Conservation (phyloP, 257 asterid species). For the Coffea eugenioides region DNA sequence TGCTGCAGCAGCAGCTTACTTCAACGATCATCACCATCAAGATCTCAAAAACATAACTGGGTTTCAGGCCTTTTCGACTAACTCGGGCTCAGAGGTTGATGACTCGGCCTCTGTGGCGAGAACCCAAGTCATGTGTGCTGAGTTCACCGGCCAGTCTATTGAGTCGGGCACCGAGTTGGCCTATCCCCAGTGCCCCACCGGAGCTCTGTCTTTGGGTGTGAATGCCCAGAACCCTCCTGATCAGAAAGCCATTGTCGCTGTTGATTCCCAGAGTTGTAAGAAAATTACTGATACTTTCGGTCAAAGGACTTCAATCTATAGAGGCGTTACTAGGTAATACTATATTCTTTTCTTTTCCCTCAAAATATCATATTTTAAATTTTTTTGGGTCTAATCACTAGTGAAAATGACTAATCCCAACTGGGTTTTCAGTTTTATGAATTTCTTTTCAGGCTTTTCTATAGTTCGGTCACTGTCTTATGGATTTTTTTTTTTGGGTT, state of each 20-base stretch:
- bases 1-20: slow-evolving; percentile 35
- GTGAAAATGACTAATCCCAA: background rate
- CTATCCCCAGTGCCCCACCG: slow-evolving; percentile 40
- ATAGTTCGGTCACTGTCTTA: background rate
- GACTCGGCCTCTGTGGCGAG: slow-evolving; percentile 63
- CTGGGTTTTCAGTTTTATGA: background rate
- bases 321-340: slow-evolving; percentile 88
- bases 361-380: background rate
- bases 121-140: slow-evolving; percentile 48
- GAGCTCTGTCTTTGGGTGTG: slow-evolving; percentile 51
- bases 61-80: slow-evolving; percentile 64
- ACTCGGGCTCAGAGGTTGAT: slow-evolving; percentile 86
- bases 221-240: slow-evolving; percentile 21
- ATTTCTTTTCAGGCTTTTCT: background rate
- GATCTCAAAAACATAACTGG: slow-evolving; percentile 58
- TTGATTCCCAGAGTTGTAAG: slow-evolving; percentile 51
- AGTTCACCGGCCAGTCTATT: slow-evolving; percentile 32
- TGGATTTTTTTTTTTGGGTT: background rate
- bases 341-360: background rate
- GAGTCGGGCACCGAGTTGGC: slow-evolving; percentile 68
- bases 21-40: slow-evolving; percentile 38
- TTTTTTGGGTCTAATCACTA: background rate
- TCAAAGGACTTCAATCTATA: slow-evolving; percentile 88
- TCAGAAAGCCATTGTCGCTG: slow-evolving; percentile 42
- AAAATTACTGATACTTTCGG: slow-evolving; percentile 80